Percentiles rank a stretch among this genome's conserved stretches.
phyloP scores from a whole-genome alignment of 306 rosid genomes.

The Boehmeria nivea region DNA sequence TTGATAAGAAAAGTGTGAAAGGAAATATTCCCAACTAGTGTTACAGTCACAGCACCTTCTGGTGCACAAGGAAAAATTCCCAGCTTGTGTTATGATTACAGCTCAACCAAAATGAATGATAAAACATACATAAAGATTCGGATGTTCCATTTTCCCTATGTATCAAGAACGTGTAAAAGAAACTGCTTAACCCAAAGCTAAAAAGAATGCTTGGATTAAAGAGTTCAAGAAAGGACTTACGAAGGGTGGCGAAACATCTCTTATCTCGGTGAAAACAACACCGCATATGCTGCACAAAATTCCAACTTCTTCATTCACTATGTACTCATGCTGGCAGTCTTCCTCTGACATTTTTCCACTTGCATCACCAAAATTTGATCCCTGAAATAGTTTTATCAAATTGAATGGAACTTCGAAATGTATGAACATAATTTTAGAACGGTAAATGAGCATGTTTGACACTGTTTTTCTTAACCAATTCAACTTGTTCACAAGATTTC shows the following conservation, averaged over 20 bases:
- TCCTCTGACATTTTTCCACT: slow-evolving; percentile 4
- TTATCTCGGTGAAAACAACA: slow-evolving; percentile 54
- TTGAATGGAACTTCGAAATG: slow-evolving; percentile 21
- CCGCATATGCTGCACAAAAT: slow-evolving; percentile 65
- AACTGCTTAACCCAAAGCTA: background rate
- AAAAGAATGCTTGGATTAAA: slow-evolving; percentile 5
- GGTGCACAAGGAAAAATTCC: no score
- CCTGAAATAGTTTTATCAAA: slow-evolving; percentile 42
- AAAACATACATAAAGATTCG: no score
- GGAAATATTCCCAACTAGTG: no score
- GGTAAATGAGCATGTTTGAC: slow-evolving; percentile 2
- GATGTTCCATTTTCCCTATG: background rate
- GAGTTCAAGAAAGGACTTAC: slow-evolving; percentile 55
- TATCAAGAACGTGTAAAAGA: slow-evolving; percentile 2
- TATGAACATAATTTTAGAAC: background rate
- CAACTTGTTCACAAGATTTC: background rate
- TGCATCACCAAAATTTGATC: slow-evolving; percentile 29
- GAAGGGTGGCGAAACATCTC: slow-evolving; percentile 60
- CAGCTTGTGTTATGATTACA: background rate
- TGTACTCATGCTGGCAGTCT: slow-evolving; percentile 56
- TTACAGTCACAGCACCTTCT: no score
- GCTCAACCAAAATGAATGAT: no score
- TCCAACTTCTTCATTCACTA: slow-evolving; percentile 73
- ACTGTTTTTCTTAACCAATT: background rate
- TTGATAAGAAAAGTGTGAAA: no score